Evolutionary conservation across 1,284 basidiomycete genomes (phyloP), one percentile per base, ranked within the genome.

Genomic region (Fomitopsis palustris): DNA sequence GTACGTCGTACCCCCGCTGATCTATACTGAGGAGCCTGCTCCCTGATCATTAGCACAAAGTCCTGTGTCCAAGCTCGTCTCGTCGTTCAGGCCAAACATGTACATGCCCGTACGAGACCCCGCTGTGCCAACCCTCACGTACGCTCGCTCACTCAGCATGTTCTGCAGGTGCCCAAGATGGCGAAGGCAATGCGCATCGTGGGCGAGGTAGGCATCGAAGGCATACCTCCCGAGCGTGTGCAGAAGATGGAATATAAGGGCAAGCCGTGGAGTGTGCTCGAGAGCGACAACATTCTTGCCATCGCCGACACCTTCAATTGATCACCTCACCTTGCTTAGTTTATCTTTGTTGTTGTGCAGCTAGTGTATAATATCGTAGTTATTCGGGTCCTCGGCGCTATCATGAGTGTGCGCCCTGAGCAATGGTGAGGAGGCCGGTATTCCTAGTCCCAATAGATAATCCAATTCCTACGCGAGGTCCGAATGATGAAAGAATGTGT

Each of bases 171-270:
- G 1, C 21, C 35, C 17, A 61, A 55, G 12, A 45, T 63, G 4
- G 64, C 54, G 16, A 59, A 57, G 49, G 55, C 56, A 16, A 52
- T 64, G 19, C 54, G 57, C 25, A 38, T 61, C 33, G 59, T 60
- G 14, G 62, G 62, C 12, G 55, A 52, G 45, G 41, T 62, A 10
- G 62, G 59, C 21, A 56, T 29, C 3, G 19, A 39, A 6, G 55
- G 51, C 35, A 47, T 59, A 5, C 57, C 60, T 12, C 53, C 42
- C 9, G 56, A 56, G 33, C 59, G 58, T 37, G 53, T 55, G 39
- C 23, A 43, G 38, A 55, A 55, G 41, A 23, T 37, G 27, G 54
- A 27, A 10, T 17, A 23, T 21, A 23, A 38, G 23, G 42, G 21
- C 3, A 39, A 38, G 19, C 27, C 54, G 4, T 55, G 35, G 21